phyloP scores from a whole-genome alignment of 495 filamentous ascomycete genomes.

The Pseudomonodictys pantanalensis region DNA sequence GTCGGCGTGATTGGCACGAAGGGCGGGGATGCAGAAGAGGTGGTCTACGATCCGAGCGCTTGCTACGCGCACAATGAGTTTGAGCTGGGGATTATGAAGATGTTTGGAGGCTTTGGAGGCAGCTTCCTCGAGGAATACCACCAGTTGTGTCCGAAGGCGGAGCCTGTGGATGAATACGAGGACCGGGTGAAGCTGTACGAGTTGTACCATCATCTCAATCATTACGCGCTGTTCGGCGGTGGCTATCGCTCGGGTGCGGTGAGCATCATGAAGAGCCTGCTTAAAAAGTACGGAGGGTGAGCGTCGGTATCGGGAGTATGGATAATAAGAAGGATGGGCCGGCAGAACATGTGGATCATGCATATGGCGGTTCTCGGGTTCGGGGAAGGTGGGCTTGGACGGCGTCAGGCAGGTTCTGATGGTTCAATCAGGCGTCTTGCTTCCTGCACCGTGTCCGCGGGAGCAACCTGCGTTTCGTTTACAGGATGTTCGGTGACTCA shows the following conservation, averaged over 20 bases:
- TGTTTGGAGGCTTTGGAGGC: slow-evolving; percentile 87
- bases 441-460: background rate
- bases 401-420: background rate
- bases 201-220: slow-evolving; percentile 89
- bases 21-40: slow-evolving; percentile 57
- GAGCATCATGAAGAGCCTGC: slow-evolving; percentile 68
- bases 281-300: slow-evolving; percentile 59
- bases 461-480: background rate
- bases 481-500: background rate
- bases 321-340: background rate
- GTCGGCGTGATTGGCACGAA: slow-evolving; percentile 60
- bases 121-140: slow-evolving; percentile 76
- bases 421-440: background rate
- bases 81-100: slow-evolving; percentile 89
- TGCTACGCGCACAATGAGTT: slow-evolving; percentile 86
- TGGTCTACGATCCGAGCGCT: slow-evolving; percentile 78
- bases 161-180: slow-evolving; percentile 79
- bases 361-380: background rate
- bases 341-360: background rate
- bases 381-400: background rate
- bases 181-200: slow-evolving; percentile 80
- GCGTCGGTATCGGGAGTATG: background rate
- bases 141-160: slow-evolving; percentile 67
- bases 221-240: slow-evolving; percentile 78
- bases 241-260: slow-evolving; percentile 71